phyloP scores from a whole-genome alignment of 2,329 filamentous ascomycete species.

The Aspergillus ibericus region DNA sequence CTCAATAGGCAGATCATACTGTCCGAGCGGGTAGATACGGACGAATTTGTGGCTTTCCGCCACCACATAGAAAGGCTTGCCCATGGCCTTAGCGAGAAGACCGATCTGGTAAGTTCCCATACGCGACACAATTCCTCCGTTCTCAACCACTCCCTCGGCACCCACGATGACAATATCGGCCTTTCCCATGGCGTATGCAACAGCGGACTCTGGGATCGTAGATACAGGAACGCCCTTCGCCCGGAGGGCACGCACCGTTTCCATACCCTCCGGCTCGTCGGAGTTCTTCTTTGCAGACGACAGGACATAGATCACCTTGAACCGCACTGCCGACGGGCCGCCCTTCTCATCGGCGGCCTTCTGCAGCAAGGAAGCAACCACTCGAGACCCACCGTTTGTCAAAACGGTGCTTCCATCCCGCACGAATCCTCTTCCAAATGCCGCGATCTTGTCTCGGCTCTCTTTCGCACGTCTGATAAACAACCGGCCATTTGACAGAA shows the following conservation, averaged over 20 bases:
- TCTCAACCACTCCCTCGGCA: constrained; percentile 85
- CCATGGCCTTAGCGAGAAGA: constrained; percentile 69
- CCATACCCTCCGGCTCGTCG: constrained; percentile 62
- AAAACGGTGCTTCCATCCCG: constrained; percentile 77
- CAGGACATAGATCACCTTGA: constrained; percentile 79
- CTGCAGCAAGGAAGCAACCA: constrained; percentile 74
- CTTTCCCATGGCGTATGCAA: constrained; percentile 75
- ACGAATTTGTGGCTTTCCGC: constrained; percentile 98
- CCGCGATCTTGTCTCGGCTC: constrained; percentile 78
- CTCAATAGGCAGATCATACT: constrained; percentile 76
- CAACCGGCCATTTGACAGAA: constrained; percentile 79
- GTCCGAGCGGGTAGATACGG: constrained; percentile 76
- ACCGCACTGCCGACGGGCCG: constrained; percentile 61
- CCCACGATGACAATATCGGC: constrained; percentile 69
- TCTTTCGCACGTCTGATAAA: constrained; percentile 87
- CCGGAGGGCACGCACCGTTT: constrained; percentile 70
- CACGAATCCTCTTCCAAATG: constrained; percentile 75
- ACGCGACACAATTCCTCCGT: constrained; percentile 86
- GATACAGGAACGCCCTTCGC: constrained; percentile 78
- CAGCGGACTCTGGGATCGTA: constrained; percentile 71
- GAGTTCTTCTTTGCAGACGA: constrained; percentile 33
- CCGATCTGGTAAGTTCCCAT: constrained; percentile 87
- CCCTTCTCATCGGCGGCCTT: constrained; percentile 68
- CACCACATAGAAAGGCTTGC: constrained; percentile 84
- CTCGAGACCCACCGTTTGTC: constrained; percentile 83